Conservation (phyloP, 2,329 filamentous ascomycete genomes). For the Emmonsia crescens region DNA sequence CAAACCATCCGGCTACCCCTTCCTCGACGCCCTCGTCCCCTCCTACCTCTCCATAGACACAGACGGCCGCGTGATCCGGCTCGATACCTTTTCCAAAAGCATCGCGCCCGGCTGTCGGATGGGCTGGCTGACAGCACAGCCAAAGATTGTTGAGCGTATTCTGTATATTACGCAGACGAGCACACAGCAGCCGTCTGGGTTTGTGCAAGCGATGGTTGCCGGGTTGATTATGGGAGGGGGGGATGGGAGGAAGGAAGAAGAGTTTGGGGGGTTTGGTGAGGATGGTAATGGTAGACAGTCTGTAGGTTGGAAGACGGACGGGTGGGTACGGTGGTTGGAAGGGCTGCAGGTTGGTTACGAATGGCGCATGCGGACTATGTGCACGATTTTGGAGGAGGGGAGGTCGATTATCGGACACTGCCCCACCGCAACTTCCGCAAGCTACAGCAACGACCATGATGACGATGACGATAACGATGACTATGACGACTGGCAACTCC, state of each 20-base stretch:
- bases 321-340: conserved; percentile 86
- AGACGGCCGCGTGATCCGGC: conserved; percentile 75
- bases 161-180: conserved; percentile 62
- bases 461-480: neutral
- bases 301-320: conserved; percentile 63
- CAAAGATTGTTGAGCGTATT: conserved; percentile 63
- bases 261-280: neutral
- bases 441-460: conserved; percentile 16
- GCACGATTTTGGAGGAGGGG: conserved; percentile 57
- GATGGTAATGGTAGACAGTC: conserved; percentile 33
- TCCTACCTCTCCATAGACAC: conserved; percentile 73
- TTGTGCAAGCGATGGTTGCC: conserved; percentile 73
- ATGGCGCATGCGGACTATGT: conserved; percentile 73
- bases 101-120: conserved; percentile 80
- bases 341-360: conserved; percentile 77
- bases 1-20: conserved; percentile 57
- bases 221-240: conserved; percentile 63
- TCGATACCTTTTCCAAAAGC: conserved; percentile 92
- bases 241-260: conserved; percentile 39
- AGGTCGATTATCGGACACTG: conserved; percentile 46
- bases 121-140: conserved; percentile 83
- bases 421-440: conserved; percentile 25
- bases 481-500: conserved; percentile 55
- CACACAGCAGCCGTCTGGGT: conserved; percentile 79
- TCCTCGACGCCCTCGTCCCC: conserved; percentile 72